A percentile compares a stretch with the other conserved stretches of the same genome.
phyloP scores from a whole-genome alignment of 1,139 yeast genomes.

The Pichia sp. region DNA sequence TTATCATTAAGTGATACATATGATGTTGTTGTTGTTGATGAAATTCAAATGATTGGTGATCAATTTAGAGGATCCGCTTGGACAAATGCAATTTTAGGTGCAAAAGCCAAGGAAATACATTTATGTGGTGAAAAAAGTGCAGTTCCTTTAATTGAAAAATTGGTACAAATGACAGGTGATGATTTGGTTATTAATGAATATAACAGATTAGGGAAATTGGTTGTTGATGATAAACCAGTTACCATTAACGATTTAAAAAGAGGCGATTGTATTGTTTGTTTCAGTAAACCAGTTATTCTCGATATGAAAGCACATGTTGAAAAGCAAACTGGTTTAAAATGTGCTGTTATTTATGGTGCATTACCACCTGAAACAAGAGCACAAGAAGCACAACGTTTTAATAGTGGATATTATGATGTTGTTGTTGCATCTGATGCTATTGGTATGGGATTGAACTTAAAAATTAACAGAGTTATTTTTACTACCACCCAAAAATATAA shows the following conservation, averaged over 20 bases:
- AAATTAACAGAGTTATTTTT: constrained; percentile 75
- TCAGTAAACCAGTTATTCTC: constrained; percentile 67
- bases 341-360: constrained; percentile 92
- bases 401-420: constrained; percentile 66
- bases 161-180: constrained; percentile 73
- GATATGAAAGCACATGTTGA: constrained; percentile 64
- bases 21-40: constrained; percentile 91
- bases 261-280: constrained; percentile 90
- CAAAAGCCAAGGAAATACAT: constrained; percentile 78
- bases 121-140: constrained; percentile 90
- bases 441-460: constrained; percentile 93
- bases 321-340: constrained; percentile 51
- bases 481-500: constrained; percentile 63
- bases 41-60: constrained; percentile 91
- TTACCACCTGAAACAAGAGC: constrained; percentile 93
- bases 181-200: constrained; percentile 62
- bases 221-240: constrained; percentile 42
- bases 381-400: constrained; percentile 74
- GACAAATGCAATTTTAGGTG: constrained; percentile 89
- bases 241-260: constrained; percentile 37
- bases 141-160: constrained; percentile 53
- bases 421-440: constrained; percentile 94
- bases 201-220: constrained; percentile 66
- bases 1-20: constrained; percentile 57
- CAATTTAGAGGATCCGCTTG: constrained; percentile 83